These are phyloP conservation scores for Thelonectria blattea DNA, from an alignment of 2,329 filamentous ascomycete genomes.

Conservation along the genomic window DNA sequence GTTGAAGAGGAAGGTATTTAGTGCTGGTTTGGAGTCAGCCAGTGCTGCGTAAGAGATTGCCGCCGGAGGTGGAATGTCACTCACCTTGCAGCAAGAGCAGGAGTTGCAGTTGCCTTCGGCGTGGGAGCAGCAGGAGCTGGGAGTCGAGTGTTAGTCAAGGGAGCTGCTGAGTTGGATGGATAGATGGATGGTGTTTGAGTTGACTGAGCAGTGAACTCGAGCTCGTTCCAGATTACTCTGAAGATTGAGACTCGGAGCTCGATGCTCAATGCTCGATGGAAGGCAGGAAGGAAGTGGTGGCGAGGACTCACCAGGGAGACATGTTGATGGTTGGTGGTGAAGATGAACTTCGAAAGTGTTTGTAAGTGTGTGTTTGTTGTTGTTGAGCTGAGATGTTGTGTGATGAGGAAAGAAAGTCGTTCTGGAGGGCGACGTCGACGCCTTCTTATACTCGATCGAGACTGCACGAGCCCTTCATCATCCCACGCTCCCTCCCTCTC, in stretches of 20 bases:
- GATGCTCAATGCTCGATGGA: neutral
- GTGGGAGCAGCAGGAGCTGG: constrained; percentile 21
- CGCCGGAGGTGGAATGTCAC: neutral
- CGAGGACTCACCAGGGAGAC: constrained; percentile 38
- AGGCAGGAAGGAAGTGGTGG: constrained; percentile 2
- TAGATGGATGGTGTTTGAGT: neutral
- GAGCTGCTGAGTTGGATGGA: neutral
- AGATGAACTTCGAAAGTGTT: constrained; percentile 36
- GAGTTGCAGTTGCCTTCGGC: constrained; percentile 30
- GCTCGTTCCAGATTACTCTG: constrained; percentile 4
- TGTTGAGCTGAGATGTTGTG: constrained; percentile 20
- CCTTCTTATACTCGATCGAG: constrained; percentile 35
- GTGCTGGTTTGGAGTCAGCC: constrained; percentile 32
- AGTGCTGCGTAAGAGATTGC: neutral
- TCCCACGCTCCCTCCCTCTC: constrained; percentile 16
- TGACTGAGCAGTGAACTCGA: neutral
- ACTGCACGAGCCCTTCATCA: constrained; percentile 20
- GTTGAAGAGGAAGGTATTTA: constrained; percentile 29
- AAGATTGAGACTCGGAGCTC: neutral
- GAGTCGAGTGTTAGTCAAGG: neutral
- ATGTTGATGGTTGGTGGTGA: constrained; percentile 35
- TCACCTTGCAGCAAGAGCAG: constrained; percentile 39
- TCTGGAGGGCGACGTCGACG: constrained; percentile 23
- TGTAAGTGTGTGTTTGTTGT: constrained; percentile 28
- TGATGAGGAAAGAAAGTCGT: constrained; percentile 33